Evolutionary conservation across 768 basidiomycete species (phyloP).

Genomic region (Psilocybe cubensis): DNA sequence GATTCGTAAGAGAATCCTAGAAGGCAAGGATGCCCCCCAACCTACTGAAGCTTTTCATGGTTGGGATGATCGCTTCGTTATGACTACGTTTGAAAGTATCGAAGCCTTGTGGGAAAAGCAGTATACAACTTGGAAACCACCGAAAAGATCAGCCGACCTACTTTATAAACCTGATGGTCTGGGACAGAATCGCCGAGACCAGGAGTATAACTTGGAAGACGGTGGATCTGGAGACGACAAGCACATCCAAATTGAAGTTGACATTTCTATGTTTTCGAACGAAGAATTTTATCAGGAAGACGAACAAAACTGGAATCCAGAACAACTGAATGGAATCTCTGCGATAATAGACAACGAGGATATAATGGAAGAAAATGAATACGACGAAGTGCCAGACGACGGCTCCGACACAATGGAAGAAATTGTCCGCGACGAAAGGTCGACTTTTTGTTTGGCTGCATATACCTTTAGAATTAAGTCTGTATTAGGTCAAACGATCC

Average conservation of each 20-base stretch:
- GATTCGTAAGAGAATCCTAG: slow-evolving; percentile 62
- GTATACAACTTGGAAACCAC: slow-evolving; percentile 62
- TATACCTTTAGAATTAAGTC: neutral
- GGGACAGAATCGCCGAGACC: neutral
- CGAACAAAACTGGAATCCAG: slow-evolving; percentile 18
- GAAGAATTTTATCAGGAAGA: slow-evolving; percentile 41
- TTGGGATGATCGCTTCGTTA: slow-evolving; percentile 80
- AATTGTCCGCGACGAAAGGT: slow-evolving; percentile 1
- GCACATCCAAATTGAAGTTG: slow-evolving; percentile 46
- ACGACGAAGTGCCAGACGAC: slow-evolving; percentile 23
- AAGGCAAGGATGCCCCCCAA: slow-evolving; percentile 33
- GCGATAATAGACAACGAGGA: slow-evolving; percentile 8
- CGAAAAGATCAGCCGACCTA: slow-evolving; percentile 14
- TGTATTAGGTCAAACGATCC: neutral
- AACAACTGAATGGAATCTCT: slow-evolving; percentile 1
- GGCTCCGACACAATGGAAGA: slow-evolving; percentile 20
- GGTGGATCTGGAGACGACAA: slow-evolving; percentile 23
- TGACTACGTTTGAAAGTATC: slow-evolving; percentile 90
- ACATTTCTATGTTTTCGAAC: slow-evolving; percentile 52
- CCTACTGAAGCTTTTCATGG: slow-evolving; percentile 5
- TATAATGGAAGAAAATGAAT: slow-evolving; percentile 1
- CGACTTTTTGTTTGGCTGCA: neutral
- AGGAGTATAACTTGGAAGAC: slow-evolving; percentile 19
- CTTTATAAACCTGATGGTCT: slow-evolving; percentile 20
- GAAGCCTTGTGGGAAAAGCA: slow-evolving; percentile 82